Percentiles rank a stretch among this genome's conserved stretches.
Evolutionary conservation across 2,329 filamentous ascomycete species (phyloP).

Genomic region (Gremmenia infestans): DNA sequence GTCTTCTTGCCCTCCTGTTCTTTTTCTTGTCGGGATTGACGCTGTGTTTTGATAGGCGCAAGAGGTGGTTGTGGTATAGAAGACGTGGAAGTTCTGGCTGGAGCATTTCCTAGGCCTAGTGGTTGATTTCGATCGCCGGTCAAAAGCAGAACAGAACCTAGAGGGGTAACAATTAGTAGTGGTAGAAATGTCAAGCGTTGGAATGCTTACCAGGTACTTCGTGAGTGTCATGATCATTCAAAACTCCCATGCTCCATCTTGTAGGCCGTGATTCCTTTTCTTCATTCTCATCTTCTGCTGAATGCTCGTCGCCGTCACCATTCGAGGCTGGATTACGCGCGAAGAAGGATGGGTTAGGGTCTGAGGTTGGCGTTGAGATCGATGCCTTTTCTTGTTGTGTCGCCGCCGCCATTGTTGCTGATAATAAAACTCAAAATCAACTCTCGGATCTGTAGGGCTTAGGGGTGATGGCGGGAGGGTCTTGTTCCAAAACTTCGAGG

Average conservation of each 20-base stretch:
- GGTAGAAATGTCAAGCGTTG: background rate
- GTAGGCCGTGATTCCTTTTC: conserved; percentile 26
- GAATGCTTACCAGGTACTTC: conserved; percentile 71
- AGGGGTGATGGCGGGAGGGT: no score
- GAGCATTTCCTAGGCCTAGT: conserved; percentile 52
- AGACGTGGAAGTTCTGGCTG: conserved; percentile 53
- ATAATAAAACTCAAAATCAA: background rate
- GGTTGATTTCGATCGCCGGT: conserved; percentile 52
- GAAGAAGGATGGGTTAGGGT: conserved; percentile 21
- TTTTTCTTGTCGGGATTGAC: conserved; percentile 8
- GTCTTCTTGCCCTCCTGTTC: conserved; percentile 56
- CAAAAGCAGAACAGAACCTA: conserved; percentile 55
- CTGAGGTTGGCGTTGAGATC: conserved; percentile 3
- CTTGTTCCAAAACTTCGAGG: no score
- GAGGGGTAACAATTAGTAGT: background rate
- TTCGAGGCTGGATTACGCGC: conserved; percentile 16
- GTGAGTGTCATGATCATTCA: conserved; percentile 75
- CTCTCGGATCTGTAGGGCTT: no score
- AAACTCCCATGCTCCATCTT: conserved; percentile 68
- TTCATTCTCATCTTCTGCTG: conserved; percentile 9
- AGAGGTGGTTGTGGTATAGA: conserved; percentile 33
- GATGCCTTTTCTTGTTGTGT: background rate
- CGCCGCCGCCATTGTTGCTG: conserved; percentile 5
- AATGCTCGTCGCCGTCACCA: conserved; percentile 1
- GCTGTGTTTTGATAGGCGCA: conserved; percentile 10